Percentiles rank a stretch among this genome's conserved stretches.
Evolutionary conservation across 768 basidiomycete species (phyloP).

Genomic region (Tylopilus felleus): DNA sequence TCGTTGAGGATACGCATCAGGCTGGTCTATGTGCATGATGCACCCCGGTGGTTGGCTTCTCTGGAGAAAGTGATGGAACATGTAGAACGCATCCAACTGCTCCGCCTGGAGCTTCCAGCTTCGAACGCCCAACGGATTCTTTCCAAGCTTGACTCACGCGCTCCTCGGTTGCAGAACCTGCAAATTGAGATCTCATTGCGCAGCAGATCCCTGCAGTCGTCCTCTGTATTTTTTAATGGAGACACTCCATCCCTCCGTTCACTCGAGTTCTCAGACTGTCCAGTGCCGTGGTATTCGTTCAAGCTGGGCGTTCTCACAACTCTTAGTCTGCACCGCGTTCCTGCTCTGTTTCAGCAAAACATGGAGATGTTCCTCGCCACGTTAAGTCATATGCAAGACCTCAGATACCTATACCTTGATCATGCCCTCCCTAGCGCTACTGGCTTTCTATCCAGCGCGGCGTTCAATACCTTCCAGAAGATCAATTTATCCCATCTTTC

Average conservation of each 20-base stretch:
- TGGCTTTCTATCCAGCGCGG: not conserved
- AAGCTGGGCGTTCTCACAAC: constrained; percentile 28
- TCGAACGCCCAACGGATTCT: not conserved
- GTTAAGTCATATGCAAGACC: constrained; percentile 32
- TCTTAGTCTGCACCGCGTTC: constrained; percentile 32
- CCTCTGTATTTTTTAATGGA: not conserved
- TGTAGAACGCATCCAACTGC: not conserved
- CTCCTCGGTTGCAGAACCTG: not conserved
- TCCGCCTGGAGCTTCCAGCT: not conserved
- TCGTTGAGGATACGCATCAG: not conserved
- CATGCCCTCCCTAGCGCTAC: constrained; percentile 23
- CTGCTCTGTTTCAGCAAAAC: constrained; percentile 22
- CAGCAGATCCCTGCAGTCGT: no score
- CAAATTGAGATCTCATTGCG: not conserved
- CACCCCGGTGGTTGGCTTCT: no score
- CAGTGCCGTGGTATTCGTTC: not conserved
- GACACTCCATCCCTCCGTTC: not conserved
- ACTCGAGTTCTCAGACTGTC: not conserved
- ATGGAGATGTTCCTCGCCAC: constrained; percentile 25
- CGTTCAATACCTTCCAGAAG: not conserved
- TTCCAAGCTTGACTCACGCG: not conserved
- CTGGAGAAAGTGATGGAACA: not conserved
- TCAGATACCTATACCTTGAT: constrained; percentile 34
- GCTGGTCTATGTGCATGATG: no score
- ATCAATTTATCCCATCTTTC: not conserved